Evolutionary conservation across 768 basidiomycete species (phyloP).

Genomic region (Tricholoma hemisulphureum): DNA sequence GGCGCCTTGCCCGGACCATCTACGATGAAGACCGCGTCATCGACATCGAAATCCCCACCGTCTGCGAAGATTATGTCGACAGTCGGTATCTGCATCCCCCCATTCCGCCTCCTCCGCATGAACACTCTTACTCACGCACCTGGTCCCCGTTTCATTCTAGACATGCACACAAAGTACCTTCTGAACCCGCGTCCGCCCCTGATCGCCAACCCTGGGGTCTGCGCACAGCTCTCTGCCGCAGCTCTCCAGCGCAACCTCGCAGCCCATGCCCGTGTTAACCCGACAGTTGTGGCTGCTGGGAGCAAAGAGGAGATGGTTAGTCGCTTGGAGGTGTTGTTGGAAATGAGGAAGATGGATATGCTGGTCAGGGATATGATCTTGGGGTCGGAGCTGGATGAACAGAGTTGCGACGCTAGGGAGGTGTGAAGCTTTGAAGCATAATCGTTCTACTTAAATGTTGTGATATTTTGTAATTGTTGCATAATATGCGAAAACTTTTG

Average conservation of each 20-base stretch:
- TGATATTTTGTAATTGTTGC: too few species aligned
- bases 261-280: conserved; percentile 51
- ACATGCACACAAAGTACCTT: conserved; percentile 46
- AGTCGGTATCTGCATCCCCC: conserved; percentile 33
- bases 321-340: conserved; percentile 46
- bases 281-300: conserved; percentile 43
- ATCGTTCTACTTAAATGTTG: background rate
- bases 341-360: conserved; percentile 48
- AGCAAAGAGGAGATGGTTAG: conserved; percentile 48
- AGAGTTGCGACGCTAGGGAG: background rate
- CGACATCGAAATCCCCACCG: conserved; percentile 52
- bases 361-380: conserved; percentile 46
- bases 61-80: conserved; percentile 53
- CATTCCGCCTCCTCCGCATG: background rate
- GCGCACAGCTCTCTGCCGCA: conserved; percentile 40
- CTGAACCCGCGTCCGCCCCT: conserved; percentile 48
- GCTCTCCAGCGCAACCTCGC: conserved; percentile 57
- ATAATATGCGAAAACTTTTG: too few species aligned
- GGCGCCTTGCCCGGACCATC: conserved; percentile 43
- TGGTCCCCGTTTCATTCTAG: conserved; percentile 28
- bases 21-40: conserved; percentile 38
- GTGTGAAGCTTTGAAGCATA: background rate
- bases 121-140: background rate
- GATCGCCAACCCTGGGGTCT: conserved; percentile 41
- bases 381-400: conserved; percentile 11